Percentiles rank a stretch among this genome's conserved stretches.
Conservation (phyloP, 2,329 filamentous ascomycete species). For the Penicillium oxalicum region DNA sequence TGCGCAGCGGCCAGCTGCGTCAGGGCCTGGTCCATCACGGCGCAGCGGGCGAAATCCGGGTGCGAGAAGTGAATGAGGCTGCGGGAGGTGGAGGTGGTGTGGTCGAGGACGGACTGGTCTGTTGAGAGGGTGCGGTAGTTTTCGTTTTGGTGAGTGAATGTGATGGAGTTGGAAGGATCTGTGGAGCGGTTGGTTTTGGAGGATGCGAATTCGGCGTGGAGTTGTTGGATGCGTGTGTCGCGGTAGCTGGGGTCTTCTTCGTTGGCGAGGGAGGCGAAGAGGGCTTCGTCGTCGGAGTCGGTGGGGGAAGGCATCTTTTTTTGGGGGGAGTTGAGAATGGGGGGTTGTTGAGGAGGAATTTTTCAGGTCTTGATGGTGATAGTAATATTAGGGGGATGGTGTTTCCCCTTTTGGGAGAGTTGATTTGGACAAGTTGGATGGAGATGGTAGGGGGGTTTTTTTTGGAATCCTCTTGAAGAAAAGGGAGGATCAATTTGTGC, state of each 20-base stretch:
- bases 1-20: slow-evolving; percentile 39
- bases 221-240: slow-evolving; percentile 53
- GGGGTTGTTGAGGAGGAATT: not conserved
- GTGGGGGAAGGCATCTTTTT: slow-evolving; percentile 11
- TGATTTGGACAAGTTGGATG: too few species aligned
- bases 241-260: slow-evolving; percentile 52
- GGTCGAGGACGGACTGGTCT: slow-evolving; percentile 55
- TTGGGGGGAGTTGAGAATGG: not conserved
- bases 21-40: slow-evolving; percentile 57
- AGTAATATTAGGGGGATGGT: not conserved
- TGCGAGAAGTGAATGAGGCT: slow-evolving; percentile 61
- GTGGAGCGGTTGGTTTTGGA: slow-evolving; percentile 39
- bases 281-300: slow-evolving; percentile 52
- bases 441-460: too few species aligned
- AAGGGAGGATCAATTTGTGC: too few species aligned
- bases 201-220: slow-evolving; percentile 51
- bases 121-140: slow-evolving; percentile 38
- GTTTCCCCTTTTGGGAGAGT: too few species aligned
- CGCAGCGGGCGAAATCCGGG: slow-evolving; percentile 57
- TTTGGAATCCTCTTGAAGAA: too few species aligned
- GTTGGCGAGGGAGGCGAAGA: slow-evolving; percentile 52
- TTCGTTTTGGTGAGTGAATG: slow-evolving; percentile 20
- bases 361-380: too few species aligned
- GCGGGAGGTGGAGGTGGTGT: slow-evolving; percentile 53
- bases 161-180: slow-evolving; percentile 8